Percentiles rank a stretch among this genome's conserved stretches.
phyloP scores from a whole-genome alignment of 2,329 filamentous ascomycete species.

The Aspergillus tubingensis region DNA sequence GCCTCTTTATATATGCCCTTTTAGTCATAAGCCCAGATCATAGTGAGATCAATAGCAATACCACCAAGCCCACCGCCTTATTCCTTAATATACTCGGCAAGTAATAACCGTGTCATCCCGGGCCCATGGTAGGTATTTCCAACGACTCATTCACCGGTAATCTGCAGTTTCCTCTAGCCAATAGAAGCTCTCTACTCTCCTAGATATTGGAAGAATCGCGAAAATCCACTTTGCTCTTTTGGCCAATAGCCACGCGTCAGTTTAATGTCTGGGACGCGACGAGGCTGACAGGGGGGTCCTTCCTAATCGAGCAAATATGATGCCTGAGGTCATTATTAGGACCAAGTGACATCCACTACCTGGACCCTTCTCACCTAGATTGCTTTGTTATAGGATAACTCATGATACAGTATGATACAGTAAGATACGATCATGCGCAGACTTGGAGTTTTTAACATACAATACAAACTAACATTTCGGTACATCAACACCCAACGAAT shows the following conservation, averaged over 20 bases:
- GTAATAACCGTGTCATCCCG: background rate
- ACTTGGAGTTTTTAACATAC: too few relatives aligned
- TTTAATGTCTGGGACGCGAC: background rate
- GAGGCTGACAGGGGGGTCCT: background rate
- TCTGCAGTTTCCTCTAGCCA: background rate
- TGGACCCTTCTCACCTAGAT: background rate
- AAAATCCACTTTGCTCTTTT: background rate
- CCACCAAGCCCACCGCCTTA: too few relatives aligned
- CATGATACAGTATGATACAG: too few relatives aligned
- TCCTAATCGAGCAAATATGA: background rate
- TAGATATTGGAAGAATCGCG: background rate
- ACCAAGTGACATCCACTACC: background rate
- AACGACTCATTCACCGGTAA: background rate
- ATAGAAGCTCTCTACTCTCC: background rate
- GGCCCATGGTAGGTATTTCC: background rate
- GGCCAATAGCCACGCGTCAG: background rate
- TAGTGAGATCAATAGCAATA: too few relatives aligned
- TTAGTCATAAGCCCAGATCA: too few relatives aligned
- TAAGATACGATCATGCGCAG: too few relatives aligned
- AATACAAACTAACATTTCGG: too few relatives aligned
- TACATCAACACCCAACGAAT: too few relatives aligned
- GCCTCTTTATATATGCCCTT: too few relatives aligned
- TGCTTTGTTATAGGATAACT: too few relatives aligned
- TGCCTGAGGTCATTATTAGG: background rate
- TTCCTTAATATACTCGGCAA: too few relatives aligned